Evolutionary conservation across 495 filamentous ascomycete species (phyloP), one percentile per base, ranked within the genome.

Genomic region (Penicillium pancosmium): DNA sequence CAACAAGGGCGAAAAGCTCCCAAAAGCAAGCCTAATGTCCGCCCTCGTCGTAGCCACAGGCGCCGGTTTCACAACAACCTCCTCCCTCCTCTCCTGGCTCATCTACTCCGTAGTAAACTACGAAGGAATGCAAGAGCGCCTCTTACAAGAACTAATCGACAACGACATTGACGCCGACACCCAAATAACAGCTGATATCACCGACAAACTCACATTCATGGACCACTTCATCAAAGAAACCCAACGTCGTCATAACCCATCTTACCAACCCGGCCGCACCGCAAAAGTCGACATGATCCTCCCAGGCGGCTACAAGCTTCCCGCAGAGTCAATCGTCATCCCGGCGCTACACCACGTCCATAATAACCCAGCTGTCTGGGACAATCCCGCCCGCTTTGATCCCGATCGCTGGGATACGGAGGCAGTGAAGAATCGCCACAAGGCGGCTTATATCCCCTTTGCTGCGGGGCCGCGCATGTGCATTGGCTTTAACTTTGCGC

Each of bases 401-500:
- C 78, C 83, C 0, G 81, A 84, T 52, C 63, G 83, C 2, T 85
- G 82, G 83, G 77, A 80, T 38, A 74, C 73, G 0, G 79, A 82
- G 0, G 63, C 69, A 53, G 75, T 78, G 34, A 76, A 80, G 67
- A 74, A 73, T 52, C 57, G 72, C 5, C 78, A 75, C 54, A 71
- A 71, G 53, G 71, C 57, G 5, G 60, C 75, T 2, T 86, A 85
- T 59, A 68, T 78, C 7, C 82, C 82, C 0, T 85, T 86, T 51
- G 82, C 77, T 4, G 66, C 71, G 10, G 83, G 83, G 0, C 65
- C 70, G 1, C 63, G 83, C 1, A 70, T 69, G 57, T 84, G 83
- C 62, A 80, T 86, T 50, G 83, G 82, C 0, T 85, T 84, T 63
- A 85, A 84, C 66, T 80, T 84, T 63, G 83, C 82, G 0, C 60